A percentile compares a stretch with the other conserved stretches of the same genome.
phyloP scores from a whole-genome alignment of 2,329 filamentous ascomycete species.

The Penicillium palitans region DNA sequence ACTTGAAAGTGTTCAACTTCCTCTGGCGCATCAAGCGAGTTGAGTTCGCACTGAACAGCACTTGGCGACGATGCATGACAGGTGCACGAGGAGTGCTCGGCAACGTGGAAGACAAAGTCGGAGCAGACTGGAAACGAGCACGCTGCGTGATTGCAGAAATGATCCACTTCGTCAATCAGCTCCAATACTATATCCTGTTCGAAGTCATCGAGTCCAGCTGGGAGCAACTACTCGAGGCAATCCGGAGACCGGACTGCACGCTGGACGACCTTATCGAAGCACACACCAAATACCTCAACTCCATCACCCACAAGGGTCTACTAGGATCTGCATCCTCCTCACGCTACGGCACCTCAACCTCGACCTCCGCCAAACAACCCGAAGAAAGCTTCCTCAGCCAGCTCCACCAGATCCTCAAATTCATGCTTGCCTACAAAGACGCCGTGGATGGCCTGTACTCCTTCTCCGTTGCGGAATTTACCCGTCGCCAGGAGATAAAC shows the following conservation, averaged over 20 bases:
- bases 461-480: constrained; percentile 93
- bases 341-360: constrained; percentile 27
- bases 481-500: constrained; percentile 79
- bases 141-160: constrained; percentile 91
- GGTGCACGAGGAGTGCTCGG: constrained; percentile 88
- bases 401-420: constrained; percentile 85
- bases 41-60: constrained; percentile 86
- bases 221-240: constrained; percentile 81
- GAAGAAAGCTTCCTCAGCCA: constrained; percentile 86
- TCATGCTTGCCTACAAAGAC: constrained; percentile 92
- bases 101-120: constrained; percentile 69
- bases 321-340: constrained; percentile 63
- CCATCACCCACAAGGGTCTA: constrained; percentile 94
- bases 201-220: constrained; percentile 97
- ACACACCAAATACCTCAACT: constrained; percentile 84
- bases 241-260: constrained; percentile 82
- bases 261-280: constrained; percentile 93
- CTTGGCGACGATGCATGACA: constrained; percentile 95
- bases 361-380: constrained; percentile 43
- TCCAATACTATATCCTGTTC: constrained; percentile 98
- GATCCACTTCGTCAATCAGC: constrained; percentile 95
- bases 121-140: constrained; percentile 83
- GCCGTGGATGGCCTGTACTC: constrained; percentile 91
- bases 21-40: constrained; percentile 97
- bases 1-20: constrained; percentile 99